Evolutionary conservation across 2,329 filamentous ascomycete genomes (phyloP), one percentile per base, ranked within the genome.

Genomic region (Diaporthe destruens): DNA sequence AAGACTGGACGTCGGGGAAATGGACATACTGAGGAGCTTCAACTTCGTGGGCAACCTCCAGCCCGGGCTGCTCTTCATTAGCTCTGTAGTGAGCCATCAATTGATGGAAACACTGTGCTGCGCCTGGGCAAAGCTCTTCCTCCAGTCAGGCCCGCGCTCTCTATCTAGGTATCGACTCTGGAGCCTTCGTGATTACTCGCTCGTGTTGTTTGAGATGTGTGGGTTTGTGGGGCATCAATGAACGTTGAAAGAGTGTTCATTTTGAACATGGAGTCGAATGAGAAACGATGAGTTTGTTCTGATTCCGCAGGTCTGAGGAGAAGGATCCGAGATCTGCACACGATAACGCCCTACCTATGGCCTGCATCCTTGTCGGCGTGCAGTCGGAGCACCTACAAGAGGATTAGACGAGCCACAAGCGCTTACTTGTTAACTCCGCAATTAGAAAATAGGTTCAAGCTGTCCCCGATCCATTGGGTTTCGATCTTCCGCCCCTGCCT

Each of bases 241-340:
- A 12, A 20, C 14, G 16, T 42, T 9, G 34, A 2, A 18, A 2
- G 51, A 39, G 18, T 36, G 44, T 53, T 16, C 12, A 14, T 14
- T 36, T 34, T 23, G 44, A 47, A 36, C 9, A 2, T 39, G 61
- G 14, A 20, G 3, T 8, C 23, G 47, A 29, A 18, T n/a, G 32
- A 53, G n/a, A 65, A 66, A 12, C 18, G n/a, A 14, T 29, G 32
- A 18, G 18, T n/a, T n/a, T 39, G 23, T 47, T n/a, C 44, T 25
- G 61, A 25, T 51, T 53, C 32, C 8, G 7, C 32, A 61, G 9
- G 23, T 61, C 18, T 44, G 57, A 47, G 12, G 47, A 44, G 61
- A 66, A 66, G 61, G 61, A 66, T 66, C 61, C 61, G 47, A 53
- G 61, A 66, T 53, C 61, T 66, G 61, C 61, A 32, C 61, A 66